A percentile compares a stretch with the other conserved stretches of the same genome.
These are phyloP conservation scores for Hyphopichia fennica DNA, from an alignment of 1,139 yeast species.

Conservation along the genomic window DNA sequence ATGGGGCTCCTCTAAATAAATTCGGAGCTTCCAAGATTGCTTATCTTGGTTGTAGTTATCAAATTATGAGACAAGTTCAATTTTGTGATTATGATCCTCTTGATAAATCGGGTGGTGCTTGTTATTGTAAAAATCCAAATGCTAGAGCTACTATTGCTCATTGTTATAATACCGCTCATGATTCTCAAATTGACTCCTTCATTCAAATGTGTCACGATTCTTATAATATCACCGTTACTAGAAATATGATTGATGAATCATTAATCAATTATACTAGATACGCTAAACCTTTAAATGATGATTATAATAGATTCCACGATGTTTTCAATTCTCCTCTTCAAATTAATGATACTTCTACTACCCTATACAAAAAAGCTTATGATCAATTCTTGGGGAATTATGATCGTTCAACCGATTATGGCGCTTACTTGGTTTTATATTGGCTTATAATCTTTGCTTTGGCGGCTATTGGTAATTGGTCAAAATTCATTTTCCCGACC, in stretches of 20 bases:
- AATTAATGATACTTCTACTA: background rate
- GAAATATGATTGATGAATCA: slow-evolving; percentile 28
- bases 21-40: slow-evolving; percentile 32
- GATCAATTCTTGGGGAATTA: slow-evolving; percentile 43
- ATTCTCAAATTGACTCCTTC: slow-evolving; percentile 23
- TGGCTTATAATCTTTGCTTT: slow-evolving; percentile 30
- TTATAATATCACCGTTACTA: slow-evolving; percentile 27
- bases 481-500: slow-evolving; percentile 25
- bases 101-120: slow-evolving; percentile 11
- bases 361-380: slow-evolving; percentile 21
- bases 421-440: slow-evolving; percentile 26
- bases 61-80: slow-evolving; percentile 19
- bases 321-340: slow-evolving; percentile 20
- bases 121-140: slow-evolving; percentile 30
- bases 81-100: slow-evolving; percentile 21
- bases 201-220: slow-evolving; percentile 25
- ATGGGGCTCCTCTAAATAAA: slow-evolving; percentile 37
- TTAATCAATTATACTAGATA: slow-evolving; percentile 39
- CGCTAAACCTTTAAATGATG: slow-evolving; percentile 23
- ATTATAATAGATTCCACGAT: slow-evolving; percentile 17
- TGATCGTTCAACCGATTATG: slow-evolving; percentile 35
- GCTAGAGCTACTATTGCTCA: slow-evolving; percentile 45
- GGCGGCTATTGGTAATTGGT: slow-evolving; percentile 33
- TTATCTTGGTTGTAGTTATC: slow-evolving; percentile 30
- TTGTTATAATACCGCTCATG: slow-evolving; percentile 30